These are phyloP conservation scores for Tuber calosporum DNA, from an alignment of 495 filamentous ascomycete genomes.

Conservation along the genomic window DNA sequence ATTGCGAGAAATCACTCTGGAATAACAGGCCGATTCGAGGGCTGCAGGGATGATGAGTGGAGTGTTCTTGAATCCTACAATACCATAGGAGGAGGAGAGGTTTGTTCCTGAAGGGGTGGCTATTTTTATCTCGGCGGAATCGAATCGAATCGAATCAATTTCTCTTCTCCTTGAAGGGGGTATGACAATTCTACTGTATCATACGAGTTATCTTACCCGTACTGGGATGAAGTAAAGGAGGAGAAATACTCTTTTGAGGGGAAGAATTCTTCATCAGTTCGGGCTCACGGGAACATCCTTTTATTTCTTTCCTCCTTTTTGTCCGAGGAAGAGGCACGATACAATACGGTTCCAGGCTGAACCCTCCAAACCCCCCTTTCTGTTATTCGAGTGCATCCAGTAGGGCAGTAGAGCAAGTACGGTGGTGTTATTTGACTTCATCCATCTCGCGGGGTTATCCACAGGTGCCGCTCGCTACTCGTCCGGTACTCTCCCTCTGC, in stretches of 20 bases:
- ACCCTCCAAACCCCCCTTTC: constrained; percentile 15
- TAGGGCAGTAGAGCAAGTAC: no score
- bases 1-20: neutral
- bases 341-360: constrained; percentile 9
- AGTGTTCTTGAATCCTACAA: no score
- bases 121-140: constrained; percentile 37
- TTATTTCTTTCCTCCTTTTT: constrained; percentile 7
- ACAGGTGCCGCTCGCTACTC: constrained; percentile 18
- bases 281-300: constrained; percentile 12
- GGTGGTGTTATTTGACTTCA: constrained; percentile 7
- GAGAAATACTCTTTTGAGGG: neutral
- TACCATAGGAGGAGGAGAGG: neutral
- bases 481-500: constrained; percentile 11
- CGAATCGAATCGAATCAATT: neutral
- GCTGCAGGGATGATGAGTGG: neutral
- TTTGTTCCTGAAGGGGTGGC: constrained; percentile 30
- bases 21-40: neutral
- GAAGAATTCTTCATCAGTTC: constrained; percentile 12
- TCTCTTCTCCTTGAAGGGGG: neutral
- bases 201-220: constrained; percentile 6
- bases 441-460: constrained; percentile 8
- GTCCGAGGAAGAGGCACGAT: constrained; percentile 13
- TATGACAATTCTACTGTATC: neutral
- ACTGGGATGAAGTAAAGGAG: neutral
- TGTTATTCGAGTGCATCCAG: neutral